phyloP scores from a whole-genome alignment of 1,284 basidiomycete genomes.

The Apiotrichum sp. region DNA sequence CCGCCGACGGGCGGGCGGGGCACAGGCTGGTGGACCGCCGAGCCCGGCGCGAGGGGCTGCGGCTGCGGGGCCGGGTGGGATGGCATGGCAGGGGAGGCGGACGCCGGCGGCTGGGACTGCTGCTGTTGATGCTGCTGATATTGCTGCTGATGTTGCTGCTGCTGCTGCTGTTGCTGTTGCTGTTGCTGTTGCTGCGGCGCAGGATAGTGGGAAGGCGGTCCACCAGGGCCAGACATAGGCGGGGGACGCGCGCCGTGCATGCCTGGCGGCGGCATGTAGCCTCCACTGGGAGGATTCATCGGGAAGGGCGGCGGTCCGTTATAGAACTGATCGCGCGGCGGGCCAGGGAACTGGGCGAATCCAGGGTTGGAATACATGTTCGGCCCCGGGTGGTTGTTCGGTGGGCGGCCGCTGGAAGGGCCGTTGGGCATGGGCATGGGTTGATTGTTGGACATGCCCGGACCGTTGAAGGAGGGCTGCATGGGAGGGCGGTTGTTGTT shows the following conservation, averaged over 20 bases:
- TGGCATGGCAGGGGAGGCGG: conserved; percentile 1
- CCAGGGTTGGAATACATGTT: background rate
- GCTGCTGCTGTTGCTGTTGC: conserved; percentile 1
- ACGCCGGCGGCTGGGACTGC: conserved; percentile 1
- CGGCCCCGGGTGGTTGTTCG: background rate
- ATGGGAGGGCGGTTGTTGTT: background rate
- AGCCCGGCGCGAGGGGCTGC: conserved; percentile 4
- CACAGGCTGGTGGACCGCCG: conserved; percentile 19
- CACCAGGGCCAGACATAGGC: background rate
- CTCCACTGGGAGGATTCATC: background rate
- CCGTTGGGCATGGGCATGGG: background rate
- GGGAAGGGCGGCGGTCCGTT: background rate
- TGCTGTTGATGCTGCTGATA: too few relatives aligned
- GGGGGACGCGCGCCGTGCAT: background rate
- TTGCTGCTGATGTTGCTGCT: background rate
- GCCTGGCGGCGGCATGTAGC: background rate
- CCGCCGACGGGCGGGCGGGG: conserved; percentile 19
- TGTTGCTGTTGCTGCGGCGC: conserved; percentile 1
- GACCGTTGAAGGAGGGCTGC: background rate
- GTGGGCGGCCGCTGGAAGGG: background rate
- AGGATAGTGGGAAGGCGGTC: background rate
- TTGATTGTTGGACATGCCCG: background rate
- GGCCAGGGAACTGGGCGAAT: background rate
- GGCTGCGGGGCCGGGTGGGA: conserved; percentile 1
- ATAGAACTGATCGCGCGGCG: background rate